phyloP scores from a whole-genome alignment of 2,329 filamentous ascomycete genomes.

The Bipolaris victoriae region DNA sequence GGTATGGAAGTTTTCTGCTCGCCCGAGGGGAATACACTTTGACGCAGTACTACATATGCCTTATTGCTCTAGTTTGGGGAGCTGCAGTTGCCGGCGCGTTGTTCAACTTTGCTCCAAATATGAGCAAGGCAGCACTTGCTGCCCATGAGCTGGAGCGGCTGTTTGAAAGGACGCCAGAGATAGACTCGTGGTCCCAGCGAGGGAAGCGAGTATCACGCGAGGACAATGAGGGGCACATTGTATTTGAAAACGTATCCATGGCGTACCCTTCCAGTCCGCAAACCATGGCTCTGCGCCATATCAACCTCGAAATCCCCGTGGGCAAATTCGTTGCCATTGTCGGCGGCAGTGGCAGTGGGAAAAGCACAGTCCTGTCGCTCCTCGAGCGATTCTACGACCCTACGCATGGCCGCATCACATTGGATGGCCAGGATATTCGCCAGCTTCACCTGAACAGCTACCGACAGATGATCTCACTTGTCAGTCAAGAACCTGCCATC shows the following conservation, averaged over 20 bases:
- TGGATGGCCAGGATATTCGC: constrained; percentile 51
- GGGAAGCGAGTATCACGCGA: too few relatives aligned
- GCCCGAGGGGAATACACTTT: constrained; percentile 57
- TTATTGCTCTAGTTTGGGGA: too few relatives aligned
- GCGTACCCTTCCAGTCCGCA: not conserved
- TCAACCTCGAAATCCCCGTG: not conserved
- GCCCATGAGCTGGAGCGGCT: too few relatives aligned
- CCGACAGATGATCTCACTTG: constrained; percentile 52
- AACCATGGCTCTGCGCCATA: not conserved
- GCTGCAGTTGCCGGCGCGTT: constrained; percentile 38
- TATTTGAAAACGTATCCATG: not conserved
- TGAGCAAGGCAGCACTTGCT: constrained; percentile 38
- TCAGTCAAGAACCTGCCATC: constrained; percentile 55
- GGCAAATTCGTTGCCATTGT: constrained; percentile 63
- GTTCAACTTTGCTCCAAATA: constrained; percentile 56
- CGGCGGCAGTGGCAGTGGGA: constrained; percentile 71
- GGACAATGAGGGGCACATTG: not conserved
- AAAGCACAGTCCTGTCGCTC: constrained; percentile 71
- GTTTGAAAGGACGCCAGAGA: too few relatives aligned
- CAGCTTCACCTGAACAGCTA: constrained; percentile 46
- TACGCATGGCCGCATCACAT: constrained; percentile 67
- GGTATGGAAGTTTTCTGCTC: constrained; percentile 54
- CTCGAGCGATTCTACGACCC: constrained; percentile 73
- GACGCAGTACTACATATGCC: constrained; percentile 50
- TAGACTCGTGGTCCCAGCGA: too few relatives aligned